Conservation (phyloP, 2,329 filamentous ascomycete genomes). For the Ascochyta clinopodiicola region DNA sequence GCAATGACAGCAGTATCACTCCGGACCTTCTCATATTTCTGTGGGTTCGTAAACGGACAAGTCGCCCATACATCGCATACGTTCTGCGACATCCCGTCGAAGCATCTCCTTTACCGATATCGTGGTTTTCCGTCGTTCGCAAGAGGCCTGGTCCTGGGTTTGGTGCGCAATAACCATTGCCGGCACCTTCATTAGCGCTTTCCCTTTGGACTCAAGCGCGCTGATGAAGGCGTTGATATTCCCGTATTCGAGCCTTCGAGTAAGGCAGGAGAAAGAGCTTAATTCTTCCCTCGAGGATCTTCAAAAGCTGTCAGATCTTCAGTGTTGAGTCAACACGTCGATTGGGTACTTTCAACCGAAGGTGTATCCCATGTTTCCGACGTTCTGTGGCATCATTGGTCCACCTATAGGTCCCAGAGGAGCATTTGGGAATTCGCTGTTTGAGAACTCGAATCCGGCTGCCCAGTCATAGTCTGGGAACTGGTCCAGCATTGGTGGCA, state of each 20-base stretch:
- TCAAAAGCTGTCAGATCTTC: neutral
- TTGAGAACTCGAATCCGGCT: constrained; percentile 44
- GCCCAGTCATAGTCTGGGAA: constrained; percentile 50
- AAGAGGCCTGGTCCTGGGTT: neutral
- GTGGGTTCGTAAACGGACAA: neutral
- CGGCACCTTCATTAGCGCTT: too few relatives aligned
- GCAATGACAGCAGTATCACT: neutral
- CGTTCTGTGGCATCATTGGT: constrained; percentile 28
- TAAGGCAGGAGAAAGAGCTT: neutral
- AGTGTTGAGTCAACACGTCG: neutral
- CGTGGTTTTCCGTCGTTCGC: neutral
- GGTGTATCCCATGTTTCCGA: constrained; percentile 35
- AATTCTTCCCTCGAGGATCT: neutral
- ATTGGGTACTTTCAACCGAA: constrained; percentile 26
- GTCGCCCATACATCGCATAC: neutral
- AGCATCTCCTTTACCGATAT: neutral
- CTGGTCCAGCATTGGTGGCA: constrained; percentile 42
- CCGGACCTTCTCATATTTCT: neutral
- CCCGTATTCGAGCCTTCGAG: neutral
- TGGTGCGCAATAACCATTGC: too few relatives aligned
- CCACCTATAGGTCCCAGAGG: constrained; percentile 26
- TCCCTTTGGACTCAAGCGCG: neutral
- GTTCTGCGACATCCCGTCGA: neutral
- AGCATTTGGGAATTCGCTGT: constrained; percentile 35
- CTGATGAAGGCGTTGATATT: neutral